Evolutionary conservation across 2,329 filamentous ascomycete species (phyloP).

Genomic region (Monosporascus sp.): DNA sequence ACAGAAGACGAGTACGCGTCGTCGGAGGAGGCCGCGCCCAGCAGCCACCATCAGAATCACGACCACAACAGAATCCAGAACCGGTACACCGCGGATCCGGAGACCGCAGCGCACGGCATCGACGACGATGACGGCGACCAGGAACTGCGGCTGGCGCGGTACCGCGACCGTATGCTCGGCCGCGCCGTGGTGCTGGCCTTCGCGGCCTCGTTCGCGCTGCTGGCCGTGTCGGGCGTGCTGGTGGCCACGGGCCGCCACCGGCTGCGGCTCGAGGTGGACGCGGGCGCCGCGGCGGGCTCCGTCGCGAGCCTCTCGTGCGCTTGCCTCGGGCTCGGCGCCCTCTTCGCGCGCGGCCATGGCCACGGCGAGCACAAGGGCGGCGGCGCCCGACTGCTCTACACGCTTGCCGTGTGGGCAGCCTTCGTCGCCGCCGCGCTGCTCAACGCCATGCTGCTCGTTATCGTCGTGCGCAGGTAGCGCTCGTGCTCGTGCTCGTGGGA

Average conservation of each 20-base stretch:
- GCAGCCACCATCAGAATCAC: conserved; percentile 27
- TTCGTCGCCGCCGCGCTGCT: conserved; percentile 43
- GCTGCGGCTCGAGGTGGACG: conserved; percentile 67
- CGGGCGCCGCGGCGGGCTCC: conserved; percentile 65
- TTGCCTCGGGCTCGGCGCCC: conserved; percentile 55
- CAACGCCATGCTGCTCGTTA: conserved; percentile 47
- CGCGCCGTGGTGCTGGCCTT: conserved; percentile 51
- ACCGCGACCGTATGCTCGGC: conserved; percentile 52
- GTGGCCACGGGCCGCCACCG: conserved; percentile 64
- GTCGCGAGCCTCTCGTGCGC: conserved; percentile 62
- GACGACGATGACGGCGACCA: conserved; percentile 46
- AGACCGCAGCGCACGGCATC: conserved; percentile 16
- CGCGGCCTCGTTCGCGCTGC: conserved; percentile 55
- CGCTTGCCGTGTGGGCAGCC: conserved; percentile 36
- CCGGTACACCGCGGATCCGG: too few species aligned
- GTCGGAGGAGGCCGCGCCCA: conserved; percentile 34
- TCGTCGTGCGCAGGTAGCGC: conserved; percentile 38
- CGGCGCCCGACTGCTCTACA: conserved; percentile 36
- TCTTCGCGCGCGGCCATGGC: conserved; percentile 45
- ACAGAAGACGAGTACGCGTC: conserved; percentile 49
- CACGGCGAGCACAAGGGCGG: too few species aligned
- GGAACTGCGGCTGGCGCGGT: conserved; percentile 44
- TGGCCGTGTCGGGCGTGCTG: conserved; percentile 61
- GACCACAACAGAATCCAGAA: conserved; percentile 28
- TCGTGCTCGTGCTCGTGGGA: too few species aligned